Conservation (phyloP, 441 rosid species). For the Bruguiera hainesii region DNA sequence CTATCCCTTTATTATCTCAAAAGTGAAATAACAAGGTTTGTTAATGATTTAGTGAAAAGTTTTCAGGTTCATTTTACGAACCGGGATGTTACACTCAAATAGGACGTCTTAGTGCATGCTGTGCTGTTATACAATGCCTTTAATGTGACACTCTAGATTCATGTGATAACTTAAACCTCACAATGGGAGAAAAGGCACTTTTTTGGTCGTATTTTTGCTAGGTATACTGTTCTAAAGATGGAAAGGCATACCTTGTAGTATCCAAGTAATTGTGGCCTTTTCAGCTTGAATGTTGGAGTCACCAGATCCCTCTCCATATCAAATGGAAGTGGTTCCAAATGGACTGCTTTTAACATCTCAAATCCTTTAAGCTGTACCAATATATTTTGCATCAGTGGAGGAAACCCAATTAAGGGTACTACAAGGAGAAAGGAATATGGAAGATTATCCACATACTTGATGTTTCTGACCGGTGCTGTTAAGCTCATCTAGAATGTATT, state of each 20-base stretch:
- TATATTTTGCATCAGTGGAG: constrained; percentile 13
- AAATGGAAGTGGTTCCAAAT: constrained; percentile 71
- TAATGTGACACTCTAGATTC: no score
- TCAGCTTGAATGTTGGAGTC: constrained; percentile 83
- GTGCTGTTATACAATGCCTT: no score
- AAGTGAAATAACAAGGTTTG: no score
- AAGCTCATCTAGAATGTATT: constrained; percentile 67
- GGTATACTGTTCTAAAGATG: not conserved
- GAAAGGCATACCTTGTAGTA: constrained; percentile 53
- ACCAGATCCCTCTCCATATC: constrained; percentile 78
- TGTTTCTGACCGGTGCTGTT: constrained; percentile 61
- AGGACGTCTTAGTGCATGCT: no score
- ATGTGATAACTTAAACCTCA: no score
- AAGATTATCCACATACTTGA: constrained; percentile 39
- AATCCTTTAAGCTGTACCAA: constrained; percentile 74
- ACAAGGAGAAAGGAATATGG: not conserved
- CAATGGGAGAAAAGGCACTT: no score
- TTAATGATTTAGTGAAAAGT: no score
- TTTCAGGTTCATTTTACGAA: no score
- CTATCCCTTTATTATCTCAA: not conserved
- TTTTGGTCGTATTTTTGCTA: not conserved
- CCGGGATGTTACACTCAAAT: no score
- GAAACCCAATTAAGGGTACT: not conserved
- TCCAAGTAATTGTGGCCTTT: constrained; percentile 85
- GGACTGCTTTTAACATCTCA: constrained; percentile 74